Percentiles rank a stretch among this genome's conserved stretches.
Conservation (phyloP, 2,329 filamentous ascomycete genomes). For the Venturia nashicola region DNA sequence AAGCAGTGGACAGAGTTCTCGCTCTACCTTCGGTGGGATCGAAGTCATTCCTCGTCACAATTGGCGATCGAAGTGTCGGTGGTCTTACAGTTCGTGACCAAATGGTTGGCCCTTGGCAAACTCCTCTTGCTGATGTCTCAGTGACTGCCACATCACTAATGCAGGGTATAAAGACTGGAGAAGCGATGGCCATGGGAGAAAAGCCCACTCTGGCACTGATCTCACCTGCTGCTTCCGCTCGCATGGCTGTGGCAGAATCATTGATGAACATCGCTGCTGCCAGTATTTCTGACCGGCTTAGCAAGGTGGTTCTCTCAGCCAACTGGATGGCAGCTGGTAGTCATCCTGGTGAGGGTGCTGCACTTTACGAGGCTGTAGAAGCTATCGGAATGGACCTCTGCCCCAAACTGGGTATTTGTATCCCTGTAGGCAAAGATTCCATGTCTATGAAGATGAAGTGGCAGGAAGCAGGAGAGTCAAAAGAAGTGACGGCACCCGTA, state of each 20-base stretch:
- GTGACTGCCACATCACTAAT: constrained; percentile 78
- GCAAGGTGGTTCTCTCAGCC: constrained; percentile 75
- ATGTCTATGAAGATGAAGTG: constrained; percentile 99
- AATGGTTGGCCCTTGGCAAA: constrained; percentile 94
- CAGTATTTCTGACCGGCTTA: constrained; percentile 58
- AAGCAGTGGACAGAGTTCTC: constrained; percentile 72
- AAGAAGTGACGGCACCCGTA: constrained; percentile 84
- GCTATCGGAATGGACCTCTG: constrained; percentile 90
- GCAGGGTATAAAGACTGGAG: constrained; percentile 62
- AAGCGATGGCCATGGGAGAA: constrained; percentile 98
- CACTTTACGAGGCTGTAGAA: constrained; percentile 84
- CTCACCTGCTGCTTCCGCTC: constrained; percentile 75
- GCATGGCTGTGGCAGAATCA: constrained; percentile 92
- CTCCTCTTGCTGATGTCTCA: constrained; percentile 83
- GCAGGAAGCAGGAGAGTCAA: constrained; percentile 56
- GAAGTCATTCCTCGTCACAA: constrained; percentile 94
- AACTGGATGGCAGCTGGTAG: constrained; percentile 99
- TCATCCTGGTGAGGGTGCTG: constrained; percentile 84
- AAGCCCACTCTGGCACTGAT: constrained; percentile 83
- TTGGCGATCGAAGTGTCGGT: constrained; percentile 83
- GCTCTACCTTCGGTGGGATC: constrained; percentile 84
- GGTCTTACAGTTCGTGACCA: constrained; percentile 83
- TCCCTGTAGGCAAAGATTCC: constrained; percentile 95
- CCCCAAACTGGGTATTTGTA: constrained; percentile 77
- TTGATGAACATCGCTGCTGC: constrained; percentile 87